Conservation (phyloP, 495 filamentous ascomycete genomes). For the Penicillium fimorum region DNA sequence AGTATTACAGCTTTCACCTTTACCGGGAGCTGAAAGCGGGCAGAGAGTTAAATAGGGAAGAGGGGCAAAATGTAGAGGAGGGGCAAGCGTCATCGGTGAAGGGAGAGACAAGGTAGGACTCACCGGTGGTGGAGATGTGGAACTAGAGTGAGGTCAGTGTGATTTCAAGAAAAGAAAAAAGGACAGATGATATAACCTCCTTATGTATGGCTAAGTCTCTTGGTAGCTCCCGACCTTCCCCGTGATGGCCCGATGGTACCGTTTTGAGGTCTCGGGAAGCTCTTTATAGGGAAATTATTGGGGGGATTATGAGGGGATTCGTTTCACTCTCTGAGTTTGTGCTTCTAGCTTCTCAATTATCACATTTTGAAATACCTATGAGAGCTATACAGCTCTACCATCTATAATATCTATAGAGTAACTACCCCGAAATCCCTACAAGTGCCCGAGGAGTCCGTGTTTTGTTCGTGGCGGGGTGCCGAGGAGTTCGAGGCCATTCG, state of each 20-base stretch:
- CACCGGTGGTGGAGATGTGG: constrained; percentile 25
- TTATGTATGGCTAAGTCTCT: constrained; percentile 8
- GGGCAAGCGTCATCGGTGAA: constrained; percentile 33
- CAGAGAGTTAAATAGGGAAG: constrained; percentile 20
- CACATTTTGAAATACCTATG: not conserved
- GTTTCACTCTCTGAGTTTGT: not conserved
- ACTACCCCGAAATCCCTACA: constrained; percentile 13
- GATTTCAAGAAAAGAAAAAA: constrained; percentile 17
- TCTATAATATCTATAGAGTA: not conserved
- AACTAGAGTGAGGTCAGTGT: constrained; percentile 27
- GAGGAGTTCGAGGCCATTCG: constrained; percentile 33
- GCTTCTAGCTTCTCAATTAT: not conserved
- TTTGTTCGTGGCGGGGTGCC: constrained; percentile 43
- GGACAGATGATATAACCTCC: not conserved
- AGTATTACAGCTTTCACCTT: constrained; percentile 10
- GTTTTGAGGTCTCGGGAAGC: constrained; percentile 1
- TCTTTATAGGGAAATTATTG: not conserved
- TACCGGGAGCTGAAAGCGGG: constrained; percentile 34
- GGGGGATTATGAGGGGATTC: not conserved
- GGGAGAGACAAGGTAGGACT: constrained; percentile 8
- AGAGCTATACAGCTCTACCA: not conserved
- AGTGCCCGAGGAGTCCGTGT: constrained; percentile 32
- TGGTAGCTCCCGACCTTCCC: constrained; percentile 8
- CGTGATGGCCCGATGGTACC: constrained; percentile 6
- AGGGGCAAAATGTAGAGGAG: constrained; percentile 27